These are phyloP conservation scores for Urtica urens DNA, from an alignment of 306 rosid species.

Conservation along the genomic window DNA sequence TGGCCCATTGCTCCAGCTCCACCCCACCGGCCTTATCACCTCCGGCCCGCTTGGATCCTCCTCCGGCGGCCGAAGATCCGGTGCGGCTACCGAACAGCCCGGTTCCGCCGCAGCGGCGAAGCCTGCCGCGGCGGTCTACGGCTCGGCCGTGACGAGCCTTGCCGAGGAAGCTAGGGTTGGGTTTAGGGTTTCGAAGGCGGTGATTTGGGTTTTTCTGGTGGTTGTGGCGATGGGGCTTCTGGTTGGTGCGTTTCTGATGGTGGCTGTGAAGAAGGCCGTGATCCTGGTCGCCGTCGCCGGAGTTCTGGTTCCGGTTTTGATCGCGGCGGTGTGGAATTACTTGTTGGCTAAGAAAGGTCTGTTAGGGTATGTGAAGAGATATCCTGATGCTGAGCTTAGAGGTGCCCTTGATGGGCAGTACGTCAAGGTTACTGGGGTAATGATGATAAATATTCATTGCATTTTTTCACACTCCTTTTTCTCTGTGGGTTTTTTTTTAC, in stretches of 20 bases:
- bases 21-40: constrained; percentile 60
- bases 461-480: no score
- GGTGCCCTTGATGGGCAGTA: constrained; percentile 92
- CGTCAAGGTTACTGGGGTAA: constrained; percentile 99
- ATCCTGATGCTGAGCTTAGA: constrained; percentile 87
- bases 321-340: constrained; percentile 50
- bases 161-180: constrained; percentile 49
- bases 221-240: constrained; percentile 67
- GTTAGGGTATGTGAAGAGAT: constrained; percentile 62
- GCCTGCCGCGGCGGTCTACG: constrained; percentile 33
- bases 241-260: constrained; percentile 80
- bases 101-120: constrained; percentile 24
- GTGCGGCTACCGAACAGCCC: constrained; percentile 20
- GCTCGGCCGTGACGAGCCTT: constrained; percentile 75
- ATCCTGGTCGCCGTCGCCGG: constrained; percentile 49
- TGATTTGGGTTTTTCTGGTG: constrained; percentile 66
- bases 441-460: no score
- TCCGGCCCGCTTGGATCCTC: constrained; percentile 62
- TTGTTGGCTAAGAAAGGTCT: constrained; percentile 57
- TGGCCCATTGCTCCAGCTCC: constrained; percentile 54
- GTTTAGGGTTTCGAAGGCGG: constrained; percentile 64
- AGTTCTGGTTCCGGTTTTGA: constrained; percentile 38
- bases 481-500: no score
- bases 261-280: constrained; percentile 78
- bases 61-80: constrained; percentile 25